Evolutionary conservation across 2,329 filamentous ascomycete genomes (phyloP).

Genomic region (Trichoderma arundinaceum): DNA sequence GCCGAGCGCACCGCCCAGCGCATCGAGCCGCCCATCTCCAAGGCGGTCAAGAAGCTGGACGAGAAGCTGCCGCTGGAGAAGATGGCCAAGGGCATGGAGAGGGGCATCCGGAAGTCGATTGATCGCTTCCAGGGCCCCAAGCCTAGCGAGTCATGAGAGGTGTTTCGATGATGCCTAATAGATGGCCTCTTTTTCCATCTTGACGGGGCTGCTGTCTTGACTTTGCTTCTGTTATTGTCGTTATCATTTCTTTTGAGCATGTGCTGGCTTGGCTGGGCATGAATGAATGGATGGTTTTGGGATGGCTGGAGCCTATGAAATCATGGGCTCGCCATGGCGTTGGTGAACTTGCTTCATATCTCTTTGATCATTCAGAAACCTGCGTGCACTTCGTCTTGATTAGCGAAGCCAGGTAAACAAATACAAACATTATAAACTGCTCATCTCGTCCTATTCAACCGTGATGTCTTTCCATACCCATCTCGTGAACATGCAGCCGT

Average conservation of each 20-base stretch:
- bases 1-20: slow-evolving; percentile 55
- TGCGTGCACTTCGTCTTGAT: slow-evolving; percentile 12
- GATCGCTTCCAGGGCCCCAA: slow-evolving; percentile 45
- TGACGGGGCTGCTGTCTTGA: neutral
- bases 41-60: slow-evolving; percentile 54
- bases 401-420: slow-evolving; percentile 7
- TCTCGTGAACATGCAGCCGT: too few species aligned
- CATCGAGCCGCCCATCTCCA: slow-evolving; percentile 55
- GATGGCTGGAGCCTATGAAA: slow-evolving; percentile 29
- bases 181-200: neutral
- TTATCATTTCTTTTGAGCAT: neutral
- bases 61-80: slow-evolving; percentile 56
- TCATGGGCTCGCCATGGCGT: slow-evolving; percentile 28
- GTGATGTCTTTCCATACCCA: too few species aligned
- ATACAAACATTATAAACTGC: neutral
- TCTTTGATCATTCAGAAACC: neutral
- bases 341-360: slow-evolving; percentile 4
- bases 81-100: slow-evolving; percentile 56
- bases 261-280: neutral
- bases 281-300: slow-evolving; percentile 12
- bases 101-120: slow-evolving; percentile 55
- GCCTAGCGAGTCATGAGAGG: slow-evolving; percentile 23
- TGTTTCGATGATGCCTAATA: neutral
- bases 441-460: too few species aligned
- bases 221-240: neutral